Base-by-base conservation (phyloP, 2,329 filamentous ascomycete species). In the Penicillium frequentans region DNA sequence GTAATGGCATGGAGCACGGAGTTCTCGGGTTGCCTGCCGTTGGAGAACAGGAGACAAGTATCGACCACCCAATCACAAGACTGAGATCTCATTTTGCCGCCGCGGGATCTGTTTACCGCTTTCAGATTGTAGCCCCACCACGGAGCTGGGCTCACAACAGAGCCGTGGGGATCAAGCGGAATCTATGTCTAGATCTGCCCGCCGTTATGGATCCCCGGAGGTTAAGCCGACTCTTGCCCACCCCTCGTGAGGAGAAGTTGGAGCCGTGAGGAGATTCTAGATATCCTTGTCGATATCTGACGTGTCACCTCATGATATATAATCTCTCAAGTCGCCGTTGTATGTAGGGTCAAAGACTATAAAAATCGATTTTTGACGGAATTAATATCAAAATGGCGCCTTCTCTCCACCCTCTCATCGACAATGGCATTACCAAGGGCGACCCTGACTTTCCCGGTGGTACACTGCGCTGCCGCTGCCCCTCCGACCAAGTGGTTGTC, bases 391-490 rank as follows among this genome's bases (percentile, higher is more conserved):
- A 21, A 23, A 66, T 66, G 64, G 54, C 62, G 11, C 72, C 71
- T 26, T 81, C 80, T 21, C 77, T 89, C 19, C 86, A 89, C 73
- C 86, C 87, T 44, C 70, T 81, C 50, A 76, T 89, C 74, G 84
- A 88, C 75, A 83, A 84, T 64, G 85, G 86, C 70, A 66, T 89
- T 70, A 77, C 74, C 56, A 83, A 84, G 64, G 86, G 86, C 61
- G 68, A 76, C 51, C 51, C 79, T 31, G 75, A 77, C 73, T 85
- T 86, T 72, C 46, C 78, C 0, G 86, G 87, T 56, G 86, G 87
- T 56, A 85, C 79, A 52, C 80, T 89, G 9, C 77, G 77, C 70
- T 89, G 87, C 79, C 81, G 82, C 66, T 90, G 86, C 77, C 54
- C 73, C 11, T 75, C 64, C 60, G 70, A 81, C 70, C 82, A 81